Conservation (phyloP, 305 asterid genomes). For the Solanum hybrid region DNA sequence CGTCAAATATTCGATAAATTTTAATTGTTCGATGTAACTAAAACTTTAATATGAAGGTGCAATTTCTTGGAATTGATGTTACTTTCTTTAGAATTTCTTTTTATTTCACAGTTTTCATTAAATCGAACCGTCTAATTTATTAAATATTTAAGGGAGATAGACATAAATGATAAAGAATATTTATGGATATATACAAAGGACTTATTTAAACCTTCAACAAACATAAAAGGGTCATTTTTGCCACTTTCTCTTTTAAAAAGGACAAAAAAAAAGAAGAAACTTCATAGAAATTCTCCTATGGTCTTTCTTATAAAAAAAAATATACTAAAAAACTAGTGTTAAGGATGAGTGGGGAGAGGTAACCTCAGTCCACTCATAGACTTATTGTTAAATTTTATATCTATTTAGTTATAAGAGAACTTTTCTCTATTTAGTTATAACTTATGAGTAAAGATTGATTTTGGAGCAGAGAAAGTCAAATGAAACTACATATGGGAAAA, state of each 20-base stretch:
- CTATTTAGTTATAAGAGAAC: not conserved
- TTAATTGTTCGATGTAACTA: not conserved
- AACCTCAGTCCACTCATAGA: not conserved
- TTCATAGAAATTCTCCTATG: not conserved
- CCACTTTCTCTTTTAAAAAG: not conserved
- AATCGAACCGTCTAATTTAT: not conserved
- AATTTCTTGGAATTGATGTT: not conserved
- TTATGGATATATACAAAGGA: not conserved
- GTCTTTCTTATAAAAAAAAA: not conserved
- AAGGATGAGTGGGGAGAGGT: not conserved
- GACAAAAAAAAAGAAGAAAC: not conserved
- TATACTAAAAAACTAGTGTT: not conserved
- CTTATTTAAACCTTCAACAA: not conserved
- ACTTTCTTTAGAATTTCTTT: not conserved
- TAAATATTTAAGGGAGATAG: not conserved
- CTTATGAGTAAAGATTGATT: not conserved
- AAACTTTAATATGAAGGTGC: not conserved
- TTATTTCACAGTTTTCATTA: not conserved
- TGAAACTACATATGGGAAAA: not conserved
- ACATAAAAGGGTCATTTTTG: not conserved
- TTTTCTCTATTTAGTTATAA: not conserved
- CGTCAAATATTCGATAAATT: not conserved
- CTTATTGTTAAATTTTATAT: not conserved
- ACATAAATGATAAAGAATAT: not conserved
- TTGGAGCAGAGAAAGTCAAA: not conserved